Evolutionary conservation across 768 basidiomycete species (phyloP).

Genomic region (Cubamyces lactineus): DNA sequence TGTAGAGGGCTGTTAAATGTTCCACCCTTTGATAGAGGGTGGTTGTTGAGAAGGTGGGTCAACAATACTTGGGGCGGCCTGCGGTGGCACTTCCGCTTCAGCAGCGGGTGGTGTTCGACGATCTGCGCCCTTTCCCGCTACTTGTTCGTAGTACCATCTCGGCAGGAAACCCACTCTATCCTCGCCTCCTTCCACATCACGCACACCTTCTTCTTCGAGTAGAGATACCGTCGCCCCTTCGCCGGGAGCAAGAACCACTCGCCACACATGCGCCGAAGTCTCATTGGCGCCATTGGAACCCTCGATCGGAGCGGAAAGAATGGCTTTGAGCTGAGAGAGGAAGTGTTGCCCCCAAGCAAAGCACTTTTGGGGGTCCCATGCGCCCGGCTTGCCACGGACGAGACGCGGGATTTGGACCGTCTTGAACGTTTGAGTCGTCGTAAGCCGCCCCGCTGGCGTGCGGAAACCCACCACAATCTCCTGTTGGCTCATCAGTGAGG

Average conservation of each 20-base stretch:
- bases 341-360: slow-evolving; percentile 74
- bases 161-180: slow-evolving; percentile 83
- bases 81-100: too few species aligned
- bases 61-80: too few species aligned
- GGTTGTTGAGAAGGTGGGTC: neutral
- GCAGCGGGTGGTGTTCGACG: too few species aligned
- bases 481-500: slow-evolving; percentile 40
- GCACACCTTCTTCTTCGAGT: slow-evolving; percentile 52
- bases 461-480: slow-evolving; percentile 89
- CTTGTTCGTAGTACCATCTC: slow-evolving; percentile 60
- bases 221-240: slow-evolving; percentile 54
- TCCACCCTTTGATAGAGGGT: slow-evolving; percentile 13
- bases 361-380: slow-evolving; percentile 79
- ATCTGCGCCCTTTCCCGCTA: neutral
- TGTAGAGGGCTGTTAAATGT: neutral
- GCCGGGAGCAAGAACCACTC: slow-evolving; percentile 64
- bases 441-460: slow-evolving; percentile 70
- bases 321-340: slow-evolving; percentile 51
- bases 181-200: slow-evolving; percentile 66
- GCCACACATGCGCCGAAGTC: slow-evolving; percentile 56
- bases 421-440: slow-evolving; percentile 69
- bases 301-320: slow-evolving; percentile 9
- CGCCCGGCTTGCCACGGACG: slow-evolving; percentile 71
- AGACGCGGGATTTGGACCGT: slow-evolving; percentile 80
- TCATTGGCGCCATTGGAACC: slow-evolving; percentile 29